These are phyloP conservation scores for Globisporangium middletonii DNA, from an alignment of 352 stramenopile species.

Conservation along the genomic window DNA sequence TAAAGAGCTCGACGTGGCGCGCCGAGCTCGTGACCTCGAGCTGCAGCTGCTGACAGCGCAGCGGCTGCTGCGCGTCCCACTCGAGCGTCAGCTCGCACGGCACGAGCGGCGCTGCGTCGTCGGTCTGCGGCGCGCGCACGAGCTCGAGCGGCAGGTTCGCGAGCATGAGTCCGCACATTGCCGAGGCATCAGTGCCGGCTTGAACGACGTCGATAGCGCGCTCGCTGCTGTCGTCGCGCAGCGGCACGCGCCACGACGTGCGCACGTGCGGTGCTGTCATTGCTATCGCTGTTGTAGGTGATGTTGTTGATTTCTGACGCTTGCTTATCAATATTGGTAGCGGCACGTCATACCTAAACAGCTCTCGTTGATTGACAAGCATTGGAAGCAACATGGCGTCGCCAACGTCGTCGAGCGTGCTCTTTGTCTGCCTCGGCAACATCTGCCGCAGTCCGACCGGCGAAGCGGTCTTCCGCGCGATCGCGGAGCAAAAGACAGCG, in stretches of 20 bases:
- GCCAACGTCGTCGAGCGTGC: conserved; percentile 27
- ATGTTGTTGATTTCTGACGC: background rate
- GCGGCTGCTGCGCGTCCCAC: conserved; percentile 20
- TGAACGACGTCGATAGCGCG: conserved; percentile 2
- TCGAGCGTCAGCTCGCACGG: conserved; percentile 42
- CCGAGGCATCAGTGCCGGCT: background rate
- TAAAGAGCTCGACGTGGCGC: conserved; percentile 64
- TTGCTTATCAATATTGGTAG: too few species aligned
- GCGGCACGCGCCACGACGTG: too few species aligned
- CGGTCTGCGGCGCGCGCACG: conserved; percentile 7
- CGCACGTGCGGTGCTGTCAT: background rate
- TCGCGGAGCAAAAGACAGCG: conserved; percentile 36
- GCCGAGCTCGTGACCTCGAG: conserved; percentile 54
- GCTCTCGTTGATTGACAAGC: background rate
- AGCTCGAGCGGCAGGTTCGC: conserved; percentile 17
- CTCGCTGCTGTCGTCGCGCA: background rate
- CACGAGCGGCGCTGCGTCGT: background rate
- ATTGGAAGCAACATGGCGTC: conserved; percentile 20
- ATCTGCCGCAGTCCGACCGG: conserved; percentile 83
- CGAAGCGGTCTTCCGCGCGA: conserved; percentile 81
- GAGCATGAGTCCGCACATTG: conserved; percentile 7
- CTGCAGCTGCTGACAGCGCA: conserved; percentile 41
- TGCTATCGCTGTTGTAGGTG: background rate
- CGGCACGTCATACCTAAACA: too few species aligned
- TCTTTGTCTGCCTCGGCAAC: conserved; percentile 90